Percentiles rank a stretch among this genome's conserved stretches.
These are phyloP conservation scores for Daldinia childiae DNA, from an alignment of 495 filamentous ascomycete species.

Conservation along the genomic window DNA sequence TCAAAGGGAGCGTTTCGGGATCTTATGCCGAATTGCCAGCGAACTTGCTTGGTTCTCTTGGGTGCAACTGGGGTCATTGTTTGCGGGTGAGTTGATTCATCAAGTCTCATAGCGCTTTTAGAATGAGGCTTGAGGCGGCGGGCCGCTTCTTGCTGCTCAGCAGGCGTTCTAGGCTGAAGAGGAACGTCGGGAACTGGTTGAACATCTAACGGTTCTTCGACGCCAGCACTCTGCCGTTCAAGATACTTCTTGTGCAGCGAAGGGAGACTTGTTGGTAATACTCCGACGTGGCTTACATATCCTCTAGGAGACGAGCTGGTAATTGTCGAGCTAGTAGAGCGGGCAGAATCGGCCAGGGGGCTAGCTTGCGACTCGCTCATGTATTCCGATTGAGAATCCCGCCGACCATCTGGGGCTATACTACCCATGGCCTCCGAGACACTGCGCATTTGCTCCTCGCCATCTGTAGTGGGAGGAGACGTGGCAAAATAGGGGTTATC, in stretches of 20 bases:
- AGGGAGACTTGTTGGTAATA: constrained; percentile 88
- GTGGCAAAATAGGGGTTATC: constrained; percentile 54
- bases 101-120: constrained; percentile 66
- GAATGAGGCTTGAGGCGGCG: constrained; percentile 83
- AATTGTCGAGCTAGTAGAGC: constrained; percentile 55
- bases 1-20: constrained; percentile 93
- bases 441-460: constrained; percentile 45
- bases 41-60: constrained; percentile 75
- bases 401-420: constrained; percentile 15
- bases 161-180: constrained; percentile 65
- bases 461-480: constrained; percentile 47
- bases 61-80: constrained; percentile 67
- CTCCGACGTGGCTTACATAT: constrained; percentile 82
- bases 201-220: constrained; percentile 50
- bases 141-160: constrained; percentile 79
- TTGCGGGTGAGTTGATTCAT: constrained; percentile 72
- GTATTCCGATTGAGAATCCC: constrained; percentile 18
- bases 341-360: constrained; percentile 50
- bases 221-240: constrained; percentile 69
- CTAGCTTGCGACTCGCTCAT: constrained; percentile 42
- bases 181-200: constrained; percentile 59
- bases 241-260: constrained; percentile 90
- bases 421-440: constrained; percentile 35
- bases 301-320: constrained; percentile 59
- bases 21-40: constrained; percentile 98